A percentile compares a stretch with the other conserved stretches of the same genome.
phyloP scores from a whole-genome alignment of 768 basidiomycete species.

The Hygrocybe punicea region DNA sequence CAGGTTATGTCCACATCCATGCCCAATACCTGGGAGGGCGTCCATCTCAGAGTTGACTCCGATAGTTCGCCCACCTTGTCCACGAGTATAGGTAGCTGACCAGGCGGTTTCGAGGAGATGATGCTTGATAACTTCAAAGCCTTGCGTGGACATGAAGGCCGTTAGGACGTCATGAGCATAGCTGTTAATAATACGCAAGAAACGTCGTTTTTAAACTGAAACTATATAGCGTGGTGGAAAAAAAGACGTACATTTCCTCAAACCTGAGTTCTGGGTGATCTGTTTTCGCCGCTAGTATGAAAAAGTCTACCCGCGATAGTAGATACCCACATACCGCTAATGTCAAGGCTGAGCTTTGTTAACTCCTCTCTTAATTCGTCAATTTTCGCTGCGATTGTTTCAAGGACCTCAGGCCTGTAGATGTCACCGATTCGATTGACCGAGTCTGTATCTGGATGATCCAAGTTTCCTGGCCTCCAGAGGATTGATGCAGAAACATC shows the following conservation, averaged over 20 bases:
- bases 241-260: conserved; percentile 54
- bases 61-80: conserved; percentile 63
- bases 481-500: neutral
- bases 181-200: conserved; percentile 31
- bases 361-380: conserved; percentile 38
- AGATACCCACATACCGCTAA: conserved; percentile 50
- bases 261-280: conserved; percentile 63
- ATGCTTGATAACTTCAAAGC: conserved; percentile 60
- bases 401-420: conserved; percentile 55
- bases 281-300: conserved; percentile 23
- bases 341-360: conserved; percentile 61
- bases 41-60: conserved; percentile 85
- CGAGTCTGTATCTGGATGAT: neutral
- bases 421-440: conserved; percentile 17
- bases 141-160: conserved; percentile 60
- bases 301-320: neutral
- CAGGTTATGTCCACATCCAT: conserved; percentile 81
- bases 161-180: conserved; percentile 72
- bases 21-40: conserved; percentile 58
- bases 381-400: conserved; percentile 58
- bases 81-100: conserved; percentile 64
- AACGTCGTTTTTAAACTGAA: neutral
- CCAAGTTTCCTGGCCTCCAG: neutral
- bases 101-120: conserved; percentile 71
- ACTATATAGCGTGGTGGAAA: neutral